Percentiles rank a stretch among this genome's conserved stretches.
Conservation (phyloP, 2,329 filamentous ascomycete species). For the Cytospora leucostoma region DNA sequence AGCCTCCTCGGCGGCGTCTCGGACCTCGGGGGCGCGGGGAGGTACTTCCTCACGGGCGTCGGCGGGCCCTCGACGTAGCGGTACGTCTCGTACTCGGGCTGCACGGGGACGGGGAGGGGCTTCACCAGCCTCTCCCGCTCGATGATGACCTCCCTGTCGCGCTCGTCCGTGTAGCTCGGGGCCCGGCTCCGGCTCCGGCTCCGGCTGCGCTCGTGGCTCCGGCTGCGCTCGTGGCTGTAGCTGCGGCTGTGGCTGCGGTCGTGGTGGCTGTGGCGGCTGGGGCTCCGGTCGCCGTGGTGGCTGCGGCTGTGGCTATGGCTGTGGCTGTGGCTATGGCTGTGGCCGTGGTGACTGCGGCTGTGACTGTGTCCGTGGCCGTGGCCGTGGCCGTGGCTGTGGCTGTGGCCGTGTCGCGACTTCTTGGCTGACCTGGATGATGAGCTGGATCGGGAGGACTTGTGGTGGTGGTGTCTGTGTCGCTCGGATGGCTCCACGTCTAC, state of each 20-base stretch:
- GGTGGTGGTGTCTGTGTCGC: conserved; percentile 17
- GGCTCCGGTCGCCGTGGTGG: no score
- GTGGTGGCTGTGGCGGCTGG: not conserved
- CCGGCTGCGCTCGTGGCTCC: conserved; percentile 33
- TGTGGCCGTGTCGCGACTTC: conserved; percentile 6
- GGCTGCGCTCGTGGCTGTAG: conserved; percentile 34
- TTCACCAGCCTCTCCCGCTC: conserved; percentile 54
- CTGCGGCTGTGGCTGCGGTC: conserved; percentile 6
- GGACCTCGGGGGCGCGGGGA: conserved; percentile 37
- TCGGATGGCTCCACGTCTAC: conserved; percentile 34
- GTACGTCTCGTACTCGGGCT: conserved; percentile 49
- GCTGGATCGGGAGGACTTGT: conserved; percentile 17
- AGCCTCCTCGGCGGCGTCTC: conserved; percentile 35
- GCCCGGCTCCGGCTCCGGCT: conserved; percentile 30
- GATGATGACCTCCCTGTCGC: conserved; percentile 49
- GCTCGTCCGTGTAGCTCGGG: conserved; percentile 30
- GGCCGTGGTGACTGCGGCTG: not conserved
- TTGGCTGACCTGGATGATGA: conserved; percentile 20
- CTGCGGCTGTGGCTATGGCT: not conserved
- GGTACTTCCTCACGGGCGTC: conserved; percentile 37
- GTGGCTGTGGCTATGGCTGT: not conserved
- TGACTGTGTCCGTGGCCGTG: no score
- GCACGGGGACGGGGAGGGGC: conserved; percentile 43
- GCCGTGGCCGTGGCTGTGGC: not conserved
- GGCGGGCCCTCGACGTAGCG: conserved; percentile 54